Conservation (phyloP, 768 basidiomycete genomes). For the Boletus pseudo-olivaceus region DNA sequence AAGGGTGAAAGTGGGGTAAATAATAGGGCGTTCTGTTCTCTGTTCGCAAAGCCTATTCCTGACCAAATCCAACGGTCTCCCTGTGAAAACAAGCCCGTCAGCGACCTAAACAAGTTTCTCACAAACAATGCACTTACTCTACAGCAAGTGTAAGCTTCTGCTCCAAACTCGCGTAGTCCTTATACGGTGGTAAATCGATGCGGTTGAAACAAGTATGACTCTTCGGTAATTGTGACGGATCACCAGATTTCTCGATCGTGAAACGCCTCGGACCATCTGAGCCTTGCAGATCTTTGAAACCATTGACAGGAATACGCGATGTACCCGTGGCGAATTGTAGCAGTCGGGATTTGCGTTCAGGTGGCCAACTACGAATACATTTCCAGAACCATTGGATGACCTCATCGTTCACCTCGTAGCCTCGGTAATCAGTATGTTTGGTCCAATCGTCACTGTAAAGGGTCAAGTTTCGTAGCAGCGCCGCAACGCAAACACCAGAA, state of each 20-base stretch:
- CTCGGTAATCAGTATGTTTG: constrained; percentile 98
- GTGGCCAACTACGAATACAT: constrained; percentile 95
- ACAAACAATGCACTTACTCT: constrained; percentile 57
- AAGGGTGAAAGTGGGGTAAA: constrained; percentile 8
- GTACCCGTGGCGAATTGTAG: constrained; percentile 97
- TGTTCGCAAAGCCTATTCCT: constrained; percentile 55
- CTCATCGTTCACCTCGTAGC: constrained; percentile 92
- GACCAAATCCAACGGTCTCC: constrained; percentile 93
- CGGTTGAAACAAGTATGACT: constrained; percentile 95
- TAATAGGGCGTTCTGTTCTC: constrained; percentile 10
- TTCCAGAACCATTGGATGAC: constrained; percentile 99
- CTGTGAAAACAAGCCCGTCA: constrained; percentile 36
- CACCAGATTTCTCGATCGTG: constrained; percentile 98
- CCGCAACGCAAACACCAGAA: not conserved
- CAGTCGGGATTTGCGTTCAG: constrained; percentile 94
- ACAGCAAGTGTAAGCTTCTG: constrained; percentile 93
- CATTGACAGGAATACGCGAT: constrained; percentile 95
- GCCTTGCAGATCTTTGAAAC: constrained; percentile 97
- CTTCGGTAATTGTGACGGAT: constrained; percentile 95
- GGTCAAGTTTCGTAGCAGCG: not conserved
- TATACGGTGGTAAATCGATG: constrained; percentile 97
- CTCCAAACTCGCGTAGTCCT: constrained; percentile 90
- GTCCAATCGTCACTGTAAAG: constrained; percentile 86
- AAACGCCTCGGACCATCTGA: constrained; percentile 96
- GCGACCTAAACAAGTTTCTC: constrained; percentile 6